Conservation (phyloP, 306 rosid genomes). For the Morella rubra region DNA sequence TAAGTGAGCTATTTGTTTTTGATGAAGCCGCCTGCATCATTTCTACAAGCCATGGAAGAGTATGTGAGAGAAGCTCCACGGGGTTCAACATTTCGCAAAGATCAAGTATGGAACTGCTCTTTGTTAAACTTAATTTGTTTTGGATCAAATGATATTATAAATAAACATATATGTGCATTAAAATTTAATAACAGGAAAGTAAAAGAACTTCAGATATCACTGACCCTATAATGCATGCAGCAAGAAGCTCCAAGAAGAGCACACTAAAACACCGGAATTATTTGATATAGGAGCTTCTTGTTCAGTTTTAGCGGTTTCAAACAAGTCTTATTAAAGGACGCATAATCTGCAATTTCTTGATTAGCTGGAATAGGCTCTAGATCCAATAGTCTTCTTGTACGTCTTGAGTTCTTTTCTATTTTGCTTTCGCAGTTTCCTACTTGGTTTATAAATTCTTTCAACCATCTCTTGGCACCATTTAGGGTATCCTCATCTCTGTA, state of each 20-base stretch:
- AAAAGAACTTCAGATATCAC: background rate
- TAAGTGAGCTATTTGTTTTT: constrained; percentile 28
- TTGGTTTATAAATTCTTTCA: background rate
- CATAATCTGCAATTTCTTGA: background rate
- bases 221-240: background rate
- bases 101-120: constrained; percentile 54
- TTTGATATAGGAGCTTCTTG: background rate
- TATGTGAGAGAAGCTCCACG: constrained; percentile 90
- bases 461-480: background rate
- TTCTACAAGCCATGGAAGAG: constrained; percentile 99
- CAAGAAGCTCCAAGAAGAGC: background rate
- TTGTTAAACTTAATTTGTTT: background rate
- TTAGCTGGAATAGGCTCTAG: background rate
- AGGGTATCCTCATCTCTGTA: background rate
- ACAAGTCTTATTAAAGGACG: background rate
- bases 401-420: background rate
- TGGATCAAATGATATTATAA: constrained; percentile 10
- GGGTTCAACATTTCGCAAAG: constrained; percentile 64
- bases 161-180: constrained; percentile 5
- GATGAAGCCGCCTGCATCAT: constrained; percentile 87
- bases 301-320: background rate
- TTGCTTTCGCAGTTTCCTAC: background rate
- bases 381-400: background rate
- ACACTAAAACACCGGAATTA: background rate
- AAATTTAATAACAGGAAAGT: background rate